These are phyloP conservation scores for Wakefieldia striispora DNA, from an alignment of 768 basidiomycete genomes.

Conservation along the genomic window DNA sequence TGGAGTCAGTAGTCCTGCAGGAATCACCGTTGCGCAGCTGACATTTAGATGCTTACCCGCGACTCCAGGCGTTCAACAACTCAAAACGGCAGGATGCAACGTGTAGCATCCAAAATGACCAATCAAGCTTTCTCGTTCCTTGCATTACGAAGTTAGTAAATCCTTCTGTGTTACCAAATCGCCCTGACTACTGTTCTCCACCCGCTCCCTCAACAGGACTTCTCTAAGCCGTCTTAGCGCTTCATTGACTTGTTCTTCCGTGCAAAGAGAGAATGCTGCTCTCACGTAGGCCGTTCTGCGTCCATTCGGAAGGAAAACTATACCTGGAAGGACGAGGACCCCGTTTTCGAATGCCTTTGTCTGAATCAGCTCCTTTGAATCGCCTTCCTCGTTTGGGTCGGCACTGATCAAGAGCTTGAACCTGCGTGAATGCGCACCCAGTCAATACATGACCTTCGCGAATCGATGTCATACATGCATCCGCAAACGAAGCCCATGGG, in stretches of 20 bases:
- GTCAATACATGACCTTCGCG: conserved; percentile 18
- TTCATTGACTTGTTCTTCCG: conserved; percentile 67
- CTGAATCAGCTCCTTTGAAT: conserved; percentile 71
- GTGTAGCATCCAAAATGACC: neutral
- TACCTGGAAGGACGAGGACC: conserved; percentile 86
- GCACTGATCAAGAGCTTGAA: conserved; percentile 59
- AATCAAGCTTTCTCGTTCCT: neutral
- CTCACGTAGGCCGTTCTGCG: conserved; percentile 72
- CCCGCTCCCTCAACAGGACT: conserved; percentile 33
- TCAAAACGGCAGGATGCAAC: neutral
- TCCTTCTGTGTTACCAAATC: neutral
- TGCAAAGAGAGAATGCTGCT: conserved; percentile 78
- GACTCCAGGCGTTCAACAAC: neutral
- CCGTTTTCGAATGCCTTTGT: conserved; percentile 76
- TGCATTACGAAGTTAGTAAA: conserved; percentile 5
- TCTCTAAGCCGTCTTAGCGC: conserved; percentile 60
- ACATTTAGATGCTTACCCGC: neutral
- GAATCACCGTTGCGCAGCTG: neutral
- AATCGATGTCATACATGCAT: conserved; percentile 4
- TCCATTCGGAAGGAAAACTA: conserved; percentile 73
- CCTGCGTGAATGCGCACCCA: conserved; percentile 38
- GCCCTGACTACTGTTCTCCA: conserved; percentile 1
- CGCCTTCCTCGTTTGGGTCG: conserved; percentile 42
- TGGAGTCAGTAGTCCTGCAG: too few relatives aligned
- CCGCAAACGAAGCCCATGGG: neutral